Conservation (phyloP, 805 yeast species). For the Monosporozyma solicola region DNA sequence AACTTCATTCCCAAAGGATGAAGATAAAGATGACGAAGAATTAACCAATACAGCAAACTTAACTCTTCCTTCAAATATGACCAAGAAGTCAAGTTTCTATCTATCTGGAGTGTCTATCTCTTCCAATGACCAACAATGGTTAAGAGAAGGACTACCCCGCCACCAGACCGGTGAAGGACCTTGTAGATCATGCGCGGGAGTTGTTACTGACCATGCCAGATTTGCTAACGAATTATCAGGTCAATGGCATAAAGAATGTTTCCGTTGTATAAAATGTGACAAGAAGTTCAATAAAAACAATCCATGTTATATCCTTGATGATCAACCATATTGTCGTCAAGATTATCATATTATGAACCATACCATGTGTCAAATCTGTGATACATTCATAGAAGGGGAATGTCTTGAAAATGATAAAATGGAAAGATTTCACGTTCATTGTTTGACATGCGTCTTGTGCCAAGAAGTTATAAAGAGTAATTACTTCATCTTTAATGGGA, state of each 20-base stretch:
- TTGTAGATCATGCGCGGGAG: constrained; percentile 61
- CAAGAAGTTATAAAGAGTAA: constrained; percentile 40
- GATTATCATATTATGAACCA: constrained; percentile 71
- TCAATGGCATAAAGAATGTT: constrained; percentile 90
- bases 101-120: constrained; percentile 13
- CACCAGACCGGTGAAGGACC: constrained; percentile 64
- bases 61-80: not conserved
- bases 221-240: constrained; percentile 52
- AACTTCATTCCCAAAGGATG: not conserved
- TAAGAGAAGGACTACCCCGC: constrained; percentile 5
- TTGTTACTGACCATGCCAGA: constrained; percentile 28
- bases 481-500: constrained; percentile 32
- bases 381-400: constrained; percentile 76
- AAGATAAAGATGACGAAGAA: not conserved
- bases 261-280: constrained; percentile 61
- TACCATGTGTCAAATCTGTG: constrained; percentile 65
- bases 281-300: constrained; percentile 48
- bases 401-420: constrained; percentile 70
- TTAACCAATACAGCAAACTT: not conserved
- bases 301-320: constrained; percentile 67
- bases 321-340: constrained; percentile 70
- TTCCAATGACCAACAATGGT: not conserved
- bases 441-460: constrained; percentile 66
- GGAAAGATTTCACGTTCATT: constrained; percentile 66
- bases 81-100: constrained; percentile 26